phyloP scores from a whole-genome alignment of 129 eudicot species.

The Chrysanthemum seticuspe region DNA sequence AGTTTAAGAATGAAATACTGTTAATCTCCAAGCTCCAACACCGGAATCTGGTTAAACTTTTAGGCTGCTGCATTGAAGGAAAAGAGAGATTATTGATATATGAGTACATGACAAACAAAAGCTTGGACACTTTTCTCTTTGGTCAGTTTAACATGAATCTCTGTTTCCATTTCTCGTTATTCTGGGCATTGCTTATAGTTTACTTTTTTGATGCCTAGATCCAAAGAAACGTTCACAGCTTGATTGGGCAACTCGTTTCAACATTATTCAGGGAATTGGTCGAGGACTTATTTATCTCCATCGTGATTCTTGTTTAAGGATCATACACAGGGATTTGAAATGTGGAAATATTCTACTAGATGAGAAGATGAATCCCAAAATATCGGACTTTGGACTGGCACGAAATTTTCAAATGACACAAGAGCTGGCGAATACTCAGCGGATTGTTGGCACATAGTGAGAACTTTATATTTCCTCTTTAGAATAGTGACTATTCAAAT shows the following conservation, averaged over 20 bases:
- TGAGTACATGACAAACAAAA: constrained; percentile 37
- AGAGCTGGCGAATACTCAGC: constrained; percentile 31
- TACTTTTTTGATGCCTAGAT: constrained; percentile 26
- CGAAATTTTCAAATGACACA: constrained; percentile 31
- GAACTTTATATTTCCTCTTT: background rate
- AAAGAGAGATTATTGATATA: constrained; percentile 34
- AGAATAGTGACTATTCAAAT: no score
- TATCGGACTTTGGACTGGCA: constrained; percentile 49
- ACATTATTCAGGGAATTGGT: constrained; percentile 36
- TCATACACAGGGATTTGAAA: constrained; percentile 47
- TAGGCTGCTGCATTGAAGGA: constrained; percentile 35
- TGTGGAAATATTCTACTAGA: constrained; percentile 37
- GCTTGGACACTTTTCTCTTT: constrained; percentile 38
- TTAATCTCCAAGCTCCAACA: constrained; percentile 37
- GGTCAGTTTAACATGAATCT: constrained; percentile 20
- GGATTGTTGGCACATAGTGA: constrained; percentile 39
- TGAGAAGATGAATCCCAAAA: constrained; percentile 41
- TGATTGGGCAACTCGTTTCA: constrained; percentile 39
- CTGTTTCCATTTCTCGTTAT: background rate
- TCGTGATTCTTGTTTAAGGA: constrained; percentile 40
- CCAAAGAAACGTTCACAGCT: constrained; percentile 21
- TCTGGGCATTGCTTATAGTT: background rate
- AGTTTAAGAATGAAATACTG: constrained; percentile 33
- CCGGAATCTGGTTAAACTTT: constrained; percentile 36
- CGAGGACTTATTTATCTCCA: constrained; percentile 41